Evolutionary conservation across 2,329 filamentous ascomycete genomes (phyloP).

Genomic region (Xylaria digitata): DNA sequence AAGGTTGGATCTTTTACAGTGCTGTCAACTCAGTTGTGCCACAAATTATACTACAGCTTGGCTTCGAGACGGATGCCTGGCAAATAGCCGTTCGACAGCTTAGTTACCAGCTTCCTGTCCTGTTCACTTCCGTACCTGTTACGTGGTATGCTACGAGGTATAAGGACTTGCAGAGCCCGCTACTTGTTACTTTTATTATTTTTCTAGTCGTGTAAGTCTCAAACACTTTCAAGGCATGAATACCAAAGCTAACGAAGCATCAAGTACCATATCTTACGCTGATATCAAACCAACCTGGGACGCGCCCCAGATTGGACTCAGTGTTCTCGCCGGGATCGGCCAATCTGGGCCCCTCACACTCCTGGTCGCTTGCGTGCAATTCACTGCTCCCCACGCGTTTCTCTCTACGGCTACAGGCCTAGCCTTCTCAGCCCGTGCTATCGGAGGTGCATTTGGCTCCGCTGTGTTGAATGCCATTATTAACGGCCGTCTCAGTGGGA

Average conservation of each 20-base stretch:
- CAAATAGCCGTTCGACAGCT: constrained; percentile 61
- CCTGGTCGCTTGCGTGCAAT: constrained; percentile 62
- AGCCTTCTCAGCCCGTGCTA: constrained; percentile 63
- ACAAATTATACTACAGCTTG: constrained; percentile 61
- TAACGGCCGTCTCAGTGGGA: constrained; percentile 56
- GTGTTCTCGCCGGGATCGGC: constrained; percentile 60
- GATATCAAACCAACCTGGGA: constrained; percentile 58
- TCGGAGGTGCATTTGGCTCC: constrained; percentile 65
- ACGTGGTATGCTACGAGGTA: constrained; percentile 59
- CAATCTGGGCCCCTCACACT: constrained; percentile 63
- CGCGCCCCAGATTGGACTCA: constrained; percentile 59
- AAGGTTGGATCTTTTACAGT: constrained; percentile 69
- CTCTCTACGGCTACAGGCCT: constrained; percentile 65
- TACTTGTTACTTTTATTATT: constrained; percentile 59
- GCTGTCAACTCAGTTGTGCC: constrained; percentile 64
- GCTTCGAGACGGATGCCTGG: constrained; percentile 60
- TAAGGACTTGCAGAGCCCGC: constrained; percentile 61
- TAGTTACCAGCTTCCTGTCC: constrained; percentile 55
- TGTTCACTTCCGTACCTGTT: constrained; percentile 57
- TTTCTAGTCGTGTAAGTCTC: constrained; percentile 60
- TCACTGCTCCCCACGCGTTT: constrained; percentile 63
- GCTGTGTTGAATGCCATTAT: constrained; percentile 64
- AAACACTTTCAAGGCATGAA: neutral
- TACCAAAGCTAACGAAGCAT: constrained; percentile 11
- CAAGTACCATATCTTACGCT: constrained; percentile 59